phyloP scores from a whole-genome alignment of 2,329 filamentous ascomycete species.

The Penicillium sp. region DNA sequence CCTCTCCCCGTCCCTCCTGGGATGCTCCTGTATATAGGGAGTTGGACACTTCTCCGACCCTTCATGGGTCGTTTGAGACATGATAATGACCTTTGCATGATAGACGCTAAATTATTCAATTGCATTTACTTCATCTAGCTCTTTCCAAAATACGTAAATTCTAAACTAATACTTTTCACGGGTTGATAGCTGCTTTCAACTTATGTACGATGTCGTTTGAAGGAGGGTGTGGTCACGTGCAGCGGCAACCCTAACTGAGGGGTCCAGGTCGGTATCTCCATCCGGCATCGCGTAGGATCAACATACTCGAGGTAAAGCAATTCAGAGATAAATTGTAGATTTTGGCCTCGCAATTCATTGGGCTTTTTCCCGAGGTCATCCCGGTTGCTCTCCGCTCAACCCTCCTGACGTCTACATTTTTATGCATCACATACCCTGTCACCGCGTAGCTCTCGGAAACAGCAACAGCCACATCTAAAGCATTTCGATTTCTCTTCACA shows the following conservation, averaged over 20 bases:
- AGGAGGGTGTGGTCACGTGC: slow-evolving; percentile 5
- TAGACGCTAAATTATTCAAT: slow-evolving; percentile 13
- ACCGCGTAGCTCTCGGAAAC: slow-evolving; percentile 13
- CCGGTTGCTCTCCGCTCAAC: too few species aligned
- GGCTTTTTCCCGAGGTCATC: too few species aligned
- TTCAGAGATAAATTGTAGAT: background rate
- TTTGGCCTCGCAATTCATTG: background rate
- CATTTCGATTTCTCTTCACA: slow-evolving; percentile 33
- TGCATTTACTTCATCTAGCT: background rate
- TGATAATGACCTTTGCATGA: slow-evolving; percentile 21
- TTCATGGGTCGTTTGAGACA: slow-evolving; percentile 2
- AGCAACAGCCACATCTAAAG: slow-evolving; percentile 32
- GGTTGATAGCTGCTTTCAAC: background rate
- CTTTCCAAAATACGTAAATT: background rate
- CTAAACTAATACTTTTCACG: background rate
- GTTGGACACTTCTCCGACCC: slow-evolving; percentile 5
- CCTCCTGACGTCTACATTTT: background rate
- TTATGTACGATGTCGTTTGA: background rate
- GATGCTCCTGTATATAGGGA: slow-evolving; percentile 15
- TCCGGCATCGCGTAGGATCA: background rate
- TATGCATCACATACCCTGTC: background rate
- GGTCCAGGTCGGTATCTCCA: background rate
- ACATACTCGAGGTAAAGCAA: background rate
- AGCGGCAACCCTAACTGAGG: slow-evolving; percentile 9
- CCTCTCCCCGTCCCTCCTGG: slow-evolving; percentile 5